Evolutionary conservation across 2,329 filamentous ascomycete genomes (phyloP).

Genomic region (Fusarium aywerte): DNA sequence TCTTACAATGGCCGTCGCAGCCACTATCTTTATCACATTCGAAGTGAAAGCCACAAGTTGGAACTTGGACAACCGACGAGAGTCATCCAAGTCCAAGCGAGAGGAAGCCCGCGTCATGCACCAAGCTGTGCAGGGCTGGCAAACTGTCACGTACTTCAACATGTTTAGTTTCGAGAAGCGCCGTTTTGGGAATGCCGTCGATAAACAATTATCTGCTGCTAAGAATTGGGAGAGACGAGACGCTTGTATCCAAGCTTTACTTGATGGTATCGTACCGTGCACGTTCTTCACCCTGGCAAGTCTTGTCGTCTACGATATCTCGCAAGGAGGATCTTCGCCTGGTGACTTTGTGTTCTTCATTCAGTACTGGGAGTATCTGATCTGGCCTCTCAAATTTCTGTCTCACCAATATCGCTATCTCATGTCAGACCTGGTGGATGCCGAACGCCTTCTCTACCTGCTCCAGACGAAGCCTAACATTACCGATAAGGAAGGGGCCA

Average conservation of each 20-base stretch:
- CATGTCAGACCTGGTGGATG: conserved; percentile 66
- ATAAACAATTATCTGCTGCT: conserved; percentile 40
- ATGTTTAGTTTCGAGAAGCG: conserved; percentile 48
- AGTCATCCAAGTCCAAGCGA: conserved; percentile 54
- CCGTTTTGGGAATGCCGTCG: conserved; percentile 45
- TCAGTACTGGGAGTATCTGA: conserved; percentile 68
- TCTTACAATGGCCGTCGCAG: conserved; percentile 50
- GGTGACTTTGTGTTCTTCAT: conserved; percentile 69
- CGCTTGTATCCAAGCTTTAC: conserved; percentile 35
- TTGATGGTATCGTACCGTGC: conserved; percentile 58
- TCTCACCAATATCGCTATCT: conserved; percentile 44
- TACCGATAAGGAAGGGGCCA: conserved; percentile 58
- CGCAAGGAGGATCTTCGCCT: conserved; percentile 25
- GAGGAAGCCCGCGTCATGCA: conserved; percentile 65
- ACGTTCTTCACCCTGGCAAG: conserved; percentile 49
- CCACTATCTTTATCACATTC: conserved; percentile 30
- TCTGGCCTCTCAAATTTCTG: conserved; percentile 53
- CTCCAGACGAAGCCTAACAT: conserved; percentile 68
- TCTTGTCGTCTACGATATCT: conserved; percentile 41
- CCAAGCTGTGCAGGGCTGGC: conserved; percentile 69
- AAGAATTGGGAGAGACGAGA: conserved; percentile 38
- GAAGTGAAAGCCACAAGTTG: conserved; percentile 51
- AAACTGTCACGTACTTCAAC: conserved; percentile 62
- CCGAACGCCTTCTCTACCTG: conserved; percentile 68
- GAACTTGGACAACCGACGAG: conserved; percentile 54